Base-by-base conservation (phyloP, 75 land plant species). In the Isoetes taiwanensis region DNA sequence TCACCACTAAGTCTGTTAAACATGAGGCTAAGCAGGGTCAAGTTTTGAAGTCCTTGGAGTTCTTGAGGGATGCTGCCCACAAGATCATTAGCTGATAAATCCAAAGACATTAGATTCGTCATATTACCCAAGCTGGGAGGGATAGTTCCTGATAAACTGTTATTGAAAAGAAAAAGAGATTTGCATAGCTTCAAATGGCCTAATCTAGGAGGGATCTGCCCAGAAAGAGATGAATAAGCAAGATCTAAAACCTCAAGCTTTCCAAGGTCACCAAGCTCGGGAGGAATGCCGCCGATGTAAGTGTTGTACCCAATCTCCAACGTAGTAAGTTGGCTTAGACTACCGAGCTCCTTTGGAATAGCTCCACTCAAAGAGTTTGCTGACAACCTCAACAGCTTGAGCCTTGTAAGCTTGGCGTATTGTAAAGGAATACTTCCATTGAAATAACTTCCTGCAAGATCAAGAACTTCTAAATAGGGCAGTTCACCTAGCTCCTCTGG, bases 401-500 rank as follows among this genome's bases (percentile, higher is more conserved):
- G 58, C 23, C 52, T 52, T 20, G 29, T 4, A 9, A 83, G 55
- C 1, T 8, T 37, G 17, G 78, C 87, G 31, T 75, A 74, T 27
- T 57, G 59, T 0, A 61, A 20, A 0, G 94, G 94, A 17, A 86
- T 78, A 1, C n/a, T 23, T 19, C 94, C 97, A 2, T 42, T 30
- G 34, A 90, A 86, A 59, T 68, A 76, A 73, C 87, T 83, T 14
- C 93, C 93, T 2, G 85, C 87, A 26, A 90, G 81, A 40, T 80
- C 85, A 52, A 90, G 75, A 24, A 52, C 32, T 62, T 78, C 67
- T 26, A 90, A 77, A n/a, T 46, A 5, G 50, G n/a, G 8, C 19
- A 46, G 50, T 3, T n/a, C 21, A 16, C 21, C 6, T n/a, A 46
- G 6, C 50, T 46, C 12, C n/a, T 6, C 5, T n/a, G 50, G 50